phyloP scores from a whole-genome alignment of 2,329 filamentous ascomycete genomes.

The Fusarium robinianum region DNA sequence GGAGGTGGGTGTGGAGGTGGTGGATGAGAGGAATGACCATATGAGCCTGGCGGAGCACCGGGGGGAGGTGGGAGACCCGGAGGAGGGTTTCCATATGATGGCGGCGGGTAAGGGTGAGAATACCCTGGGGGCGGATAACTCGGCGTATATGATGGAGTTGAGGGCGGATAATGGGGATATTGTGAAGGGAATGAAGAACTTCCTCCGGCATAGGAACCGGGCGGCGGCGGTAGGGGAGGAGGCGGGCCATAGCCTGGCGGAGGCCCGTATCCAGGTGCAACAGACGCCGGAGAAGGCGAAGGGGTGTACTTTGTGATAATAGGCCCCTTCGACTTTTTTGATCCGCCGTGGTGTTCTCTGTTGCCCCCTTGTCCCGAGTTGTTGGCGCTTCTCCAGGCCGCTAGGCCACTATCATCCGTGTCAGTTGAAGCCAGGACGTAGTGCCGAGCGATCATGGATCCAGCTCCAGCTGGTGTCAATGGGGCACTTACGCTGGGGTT shows the following conservation, averaged over 20 bases:
- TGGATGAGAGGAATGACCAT: constrained; percentile 20
- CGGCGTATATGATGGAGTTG: constrained; percentile 32
- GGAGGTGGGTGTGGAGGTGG: constrained; percentile 16
- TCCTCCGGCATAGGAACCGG: constrained; percentile 32
- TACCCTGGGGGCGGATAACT: constrained; percentile 36
- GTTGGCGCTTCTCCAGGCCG: constrained; percentile 44
- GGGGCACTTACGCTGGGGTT: constrained; percentile 54
- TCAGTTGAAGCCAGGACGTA: no score
- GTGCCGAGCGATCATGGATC: no score
- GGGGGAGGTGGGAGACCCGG: constrained; percentile 32
- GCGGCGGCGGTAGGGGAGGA: no score
- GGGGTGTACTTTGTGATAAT: constrained; percentile 45
- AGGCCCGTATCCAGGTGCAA: constrained; percentile 30
- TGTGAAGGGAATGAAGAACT: constrained; percentile 30
- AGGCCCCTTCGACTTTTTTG: constrained; percentile 42
- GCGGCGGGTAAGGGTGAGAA: constrained; percentile 34
- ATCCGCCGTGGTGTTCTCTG: constrained; percentile 37
- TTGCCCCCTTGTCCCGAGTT: constrained; percentile 31
- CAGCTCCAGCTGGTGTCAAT: neutral
- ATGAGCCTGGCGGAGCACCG: constrained; percentile 25
- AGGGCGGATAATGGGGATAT: constrained; percentile 31
- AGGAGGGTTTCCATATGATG: constrained; percentile 25
- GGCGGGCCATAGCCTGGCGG: constrained; percentile 33
- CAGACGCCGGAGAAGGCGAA: constrained; percentile 23
- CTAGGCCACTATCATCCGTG: constrained; percentile 42